phyloP scores from a whole-genome alignment of 805 yeast species.

The Candida maesae region DNA sequence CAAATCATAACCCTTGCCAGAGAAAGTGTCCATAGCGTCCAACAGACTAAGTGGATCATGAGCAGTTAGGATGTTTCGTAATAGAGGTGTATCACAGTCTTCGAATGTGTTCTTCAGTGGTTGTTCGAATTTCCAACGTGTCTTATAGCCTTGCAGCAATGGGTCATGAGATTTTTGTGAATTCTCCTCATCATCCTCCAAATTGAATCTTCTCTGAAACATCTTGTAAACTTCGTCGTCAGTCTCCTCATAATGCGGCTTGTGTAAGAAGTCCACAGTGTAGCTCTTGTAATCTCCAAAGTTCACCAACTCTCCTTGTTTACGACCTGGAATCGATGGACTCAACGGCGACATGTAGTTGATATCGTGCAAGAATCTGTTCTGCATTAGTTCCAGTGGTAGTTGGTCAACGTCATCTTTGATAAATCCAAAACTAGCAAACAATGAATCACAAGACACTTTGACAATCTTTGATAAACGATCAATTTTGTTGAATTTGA shows the following conservation, averaged over 20 bases:
- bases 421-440: slow-evolving; percentile 63
- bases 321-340: slow-evolving; percentile 13
- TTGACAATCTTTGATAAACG: slow-evolving; percentile 52
- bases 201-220: slow-evolving; percentile 11
- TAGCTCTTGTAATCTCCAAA: slow-evolving; percentile 8
- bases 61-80: slow-evolving; percentile 3
- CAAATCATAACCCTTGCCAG: slow-evolving; percentile 35
- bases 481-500: slow-evolving; percentile 52
- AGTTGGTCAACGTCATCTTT: slow-evolving; percentile 59
- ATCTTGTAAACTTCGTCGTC: slow-evolving; percentile 13
- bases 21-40: slow-evolving; percentile 2
- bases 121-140: slow-evolving; percentile 24
- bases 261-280: slow-evolving; percentile 17
- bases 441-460: slow-evolving; percentile 64
- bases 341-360: slow-evolving; percentile 45
- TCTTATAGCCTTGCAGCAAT: slow-evolving; percentile 10
- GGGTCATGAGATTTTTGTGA: slow-evolving; percentile 14
- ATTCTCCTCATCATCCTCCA: slow-evolving; percentile 10
- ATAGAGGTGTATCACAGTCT: neutral
- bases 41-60: slow-evolving; percentile 10
- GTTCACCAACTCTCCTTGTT: slow-evolving; percentile 19
- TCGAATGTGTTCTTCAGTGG: slow-evolving; percentile 16
- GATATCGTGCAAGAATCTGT: slow-evolving; percentile 50
- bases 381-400: slow-evolving; percentile 48
- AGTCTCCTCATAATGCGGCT: slow-evolving; percentile 10